phyloP scores from a whole-genome alignment of 2,329 filamentous ascomycete genomes.

The Aspergillus fischeri region DNA sequence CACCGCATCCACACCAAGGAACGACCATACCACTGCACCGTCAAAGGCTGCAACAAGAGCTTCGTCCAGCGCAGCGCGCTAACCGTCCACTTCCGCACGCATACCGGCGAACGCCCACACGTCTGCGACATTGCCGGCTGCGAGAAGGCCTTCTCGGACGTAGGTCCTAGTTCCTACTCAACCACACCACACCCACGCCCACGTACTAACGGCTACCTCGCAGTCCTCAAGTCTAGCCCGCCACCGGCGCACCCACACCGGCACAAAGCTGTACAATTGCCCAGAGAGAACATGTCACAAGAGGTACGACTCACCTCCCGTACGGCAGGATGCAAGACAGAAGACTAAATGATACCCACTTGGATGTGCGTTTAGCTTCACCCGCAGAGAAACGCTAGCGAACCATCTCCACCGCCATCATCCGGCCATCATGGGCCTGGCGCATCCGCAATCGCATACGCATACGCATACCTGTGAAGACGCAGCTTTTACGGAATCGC shows the following conservation, averaged over 20 bases:
- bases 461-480: slow-evolving; percentile 27
- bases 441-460: slow-evolving; percentile 24
- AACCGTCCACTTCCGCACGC: slow-evolving; percentile 43
- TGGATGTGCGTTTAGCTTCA: slow-evolving; percentile 25
- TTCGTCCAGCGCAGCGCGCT: slow-evolving; percentile 47
- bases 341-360: not conserved
- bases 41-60: slow-evolving; percentile 44
- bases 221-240: slow-evolving; percentile 40
- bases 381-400: slow-evolving; percentile 39
- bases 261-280: slow-evolving; percentile 38
- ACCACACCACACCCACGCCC: no score
- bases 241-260: slow-evolving; percentile 38
- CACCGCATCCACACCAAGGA: slow-evolving; percentile 48
- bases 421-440: slow-evolving; percentile 20
- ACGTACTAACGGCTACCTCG: no score
- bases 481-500: not conserved
- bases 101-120: slow-evolving; percentile 44
- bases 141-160: slow-evolving; percentile 43
- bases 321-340: not conserved
- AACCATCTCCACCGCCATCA: slow-evolving; percentile 40
- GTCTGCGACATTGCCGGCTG: slow-evolving; percentile 40
- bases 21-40: slow-evolving; percentile 43
- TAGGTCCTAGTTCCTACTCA: no score
- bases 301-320: slow-evolving; percentile 22
- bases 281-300: slow-evolving; percentile 37